phyloP scores from a whole-genome alignment of 345 rosid genomes.

The Arabidopsis suecica region DNA sequence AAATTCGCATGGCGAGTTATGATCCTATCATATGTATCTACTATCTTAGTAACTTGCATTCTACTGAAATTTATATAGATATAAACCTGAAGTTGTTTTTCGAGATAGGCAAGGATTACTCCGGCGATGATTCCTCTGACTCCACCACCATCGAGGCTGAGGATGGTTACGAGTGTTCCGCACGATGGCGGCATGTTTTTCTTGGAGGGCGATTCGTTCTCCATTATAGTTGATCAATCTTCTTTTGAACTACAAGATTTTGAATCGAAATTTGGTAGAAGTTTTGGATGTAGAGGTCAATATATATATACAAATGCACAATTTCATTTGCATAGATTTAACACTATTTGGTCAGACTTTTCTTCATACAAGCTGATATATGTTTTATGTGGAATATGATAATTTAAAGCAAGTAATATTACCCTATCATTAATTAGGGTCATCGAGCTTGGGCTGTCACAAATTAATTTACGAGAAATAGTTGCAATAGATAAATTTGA shows the following conservation, averaged over 20 bases:
- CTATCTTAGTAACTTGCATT: neutral
- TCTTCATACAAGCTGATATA: slow-evolving; percentile 7
- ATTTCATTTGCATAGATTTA: neutral
- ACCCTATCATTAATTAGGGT: neutral
- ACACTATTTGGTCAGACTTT: slow-evolving; percentile 9
- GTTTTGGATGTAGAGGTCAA: neutral
- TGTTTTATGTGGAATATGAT: neutral
- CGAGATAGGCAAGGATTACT: slow-evolving; percentile 67
- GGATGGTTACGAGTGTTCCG: slow-evolving; percentile 65
- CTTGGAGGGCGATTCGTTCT: neutral
- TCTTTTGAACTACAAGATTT: slow-evolving; percentile 5
- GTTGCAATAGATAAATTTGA: neutral
- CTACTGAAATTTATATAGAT: neutral
- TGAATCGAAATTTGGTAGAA: neutral
- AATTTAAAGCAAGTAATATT: neutral
- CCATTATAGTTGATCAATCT: slow-evolving; percentile 31
- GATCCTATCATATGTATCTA: neutral
- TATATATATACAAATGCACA: slow-evolving; percentile 3
- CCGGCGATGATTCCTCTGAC: slow-evolving; percentile 72
- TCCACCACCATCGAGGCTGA: slow-evolving; percentile 85
- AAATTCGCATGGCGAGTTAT: neutral
- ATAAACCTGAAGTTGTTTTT: slow-evolving; percentile 77
- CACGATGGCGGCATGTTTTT: slow-evolving; percentile 49
- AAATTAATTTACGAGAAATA: neutral
- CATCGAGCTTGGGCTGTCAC: slow-evolving; percentile 8